A percentile compares a stretch with the other conserved stretches of the same genome.
Evolutionary conservation across 352 stramenopile species (phyloP).

Genomic region (Phytophthora parvispora): DNA sequence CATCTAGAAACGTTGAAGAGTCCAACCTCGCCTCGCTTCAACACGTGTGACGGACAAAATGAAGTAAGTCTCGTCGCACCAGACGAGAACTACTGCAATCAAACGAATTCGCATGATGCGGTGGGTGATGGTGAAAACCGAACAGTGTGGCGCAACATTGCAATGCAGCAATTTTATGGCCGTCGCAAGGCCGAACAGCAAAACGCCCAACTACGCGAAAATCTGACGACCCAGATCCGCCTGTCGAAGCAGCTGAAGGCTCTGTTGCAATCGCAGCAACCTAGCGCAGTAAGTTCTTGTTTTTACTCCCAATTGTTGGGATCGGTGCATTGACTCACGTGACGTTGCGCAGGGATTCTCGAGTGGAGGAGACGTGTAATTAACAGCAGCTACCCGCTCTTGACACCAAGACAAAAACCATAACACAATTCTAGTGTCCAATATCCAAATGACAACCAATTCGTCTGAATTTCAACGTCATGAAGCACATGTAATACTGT

Average conservation of each 20-base stretch:
- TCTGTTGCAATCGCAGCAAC: slow-evolving; percentile 1
- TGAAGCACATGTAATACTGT: too few species aligned
- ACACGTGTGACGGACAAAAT: not conserved
- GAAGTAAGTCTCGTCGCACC: not conserved
- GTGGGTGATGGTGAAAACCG: not conserved
- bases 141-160: slow-evolving; percentile 1
- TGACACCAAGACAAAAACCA: too few species aligned
- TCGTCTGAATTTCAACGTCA: too few species aligned
- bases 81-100: not conserved
- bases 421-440: too few species aligned
- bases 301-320: not conserved
- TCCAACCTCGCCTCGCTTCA: slow-evolving; percentile 3
- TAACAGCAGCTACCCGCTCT: not conserved
- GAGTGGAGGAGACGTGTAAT: not conserved
- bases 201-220: slow-evolving; percentile 7
- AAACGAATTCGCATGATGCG: not conserved
- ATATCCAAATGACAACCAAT: not conserved
- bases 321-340: not conserved
- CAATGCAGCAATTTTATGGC: slow-evolving; percentile 2
- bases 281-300: not conserved
- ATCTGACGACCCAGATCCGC: slow-evolving; percentile 1
- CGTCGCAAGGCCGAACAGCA: slow-evolving; percentile 8
- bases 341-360: not conserved
- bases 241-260: slow-evolving; percentile 5
- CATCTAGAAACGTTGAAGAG: slow-evolving; percentile 10